Base-by-base conservation (phyloP, 148 eudicot species). In the Dianthus caryophyllus region DNA sequence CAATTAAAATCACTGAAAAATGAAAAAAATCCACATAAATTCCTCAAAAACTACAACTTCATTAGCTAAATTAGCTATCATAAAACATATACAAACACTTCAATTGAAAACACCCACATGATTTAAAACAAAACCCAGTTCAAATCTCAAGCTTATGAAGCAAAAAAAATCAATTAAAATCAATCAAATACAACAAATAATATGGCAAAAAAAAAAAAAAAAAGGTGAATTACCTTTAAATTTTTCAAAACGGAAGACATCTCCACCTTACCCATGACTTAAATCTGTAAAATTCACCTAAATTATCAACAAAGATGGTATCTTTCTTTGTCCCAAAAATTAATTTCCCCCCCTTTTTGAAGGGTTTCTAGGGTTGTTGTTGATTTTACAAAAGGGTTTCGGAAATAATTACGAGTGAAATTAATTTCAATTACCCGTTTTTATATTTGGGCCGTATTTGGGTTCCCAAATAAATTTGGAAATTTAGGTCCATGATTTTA, bases 181-280 rank as follows among this genome's bases (percentile, higher is more conserved):
- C 58, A 63, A 11, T 64, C 2, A 72, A 31, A 52, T 68, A 27
- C 50, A 65, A 25, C 6, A 7, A 62, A 27, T 30, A 39, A 44
- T 43, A 13, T 22, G 0, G 16, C 30, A 25, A 20, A 27, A 30
- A 20, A 4, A 21, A 31, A 47, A 33, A 33, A 33, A 33, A 33
- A 7, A 33, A 33, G 38, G 4, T 33, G 7, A 33, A 33, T 33
- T 77, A 91, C 97, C 97, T 91, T 91, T 71, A 91, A 83, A 75
- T 85, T 91, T 82, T 73, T 88, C 69, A 88, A 76, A 67, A 90
- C 85, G 70, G 25, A 77, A 47, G 97, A 91, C 4, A 91, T 62
- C 83, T 88, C 96, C 51, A 16, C 30, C 92, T 84, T 76, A 80
- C 65, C 65, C 65, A 61, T 61, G 65, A 16, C 9, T 58, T 15